A percentile compares a stretch with the other conserved stretches of the same genome.
Conservation (phyloP, 2,329 filamentous ascomycete genomes). For the Hirsutella rhossiliensis region DNA sequence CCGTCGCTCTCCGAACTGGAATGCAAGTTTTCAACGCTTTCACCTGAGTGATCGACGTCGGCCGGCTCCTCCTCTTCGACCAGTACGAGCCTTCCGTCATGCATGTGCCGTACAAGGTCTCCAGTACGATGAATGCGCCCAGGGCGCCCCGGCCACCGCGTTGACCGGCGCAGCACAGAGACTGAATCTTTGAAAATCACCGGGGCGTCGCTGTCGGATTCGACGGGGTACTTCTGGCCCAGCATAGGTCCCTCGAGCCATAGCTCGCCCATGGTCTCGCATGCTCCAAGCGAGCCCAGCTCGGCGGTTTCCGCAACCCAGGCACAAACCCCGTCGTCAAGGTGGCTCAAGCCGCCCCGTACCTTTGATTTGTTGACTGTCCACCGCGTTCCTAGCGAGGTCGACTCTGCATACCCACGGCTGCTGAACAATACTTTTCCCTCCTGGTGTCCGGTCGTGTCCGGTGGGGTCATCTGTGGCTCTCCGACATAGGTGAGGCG, state of each 20-base stretch:
- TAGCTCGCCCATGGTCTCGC: background rate
- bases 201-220: background rate
- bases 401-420: background rate
- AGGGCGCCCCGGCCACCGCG: no score
- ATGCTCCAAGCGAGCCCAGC: background rate
- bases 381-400: background rate
- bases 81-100: background rate
- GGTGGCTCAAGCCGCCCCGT: background rate
- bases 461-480: background rate
- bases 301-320: background rate
- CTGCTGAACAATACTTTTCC: background rate
- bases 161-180: background rate
- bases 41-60: background rate
- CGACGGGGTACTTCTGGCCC: background rate
- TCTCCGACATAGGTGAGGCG: background rate
- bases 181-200: background rate
- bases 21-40: background rate
- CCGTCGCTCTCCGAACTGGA: background rate
- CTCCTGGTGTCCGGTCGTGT: background rate
- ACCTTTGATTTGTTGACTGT: background rate
- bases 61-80: background rate
- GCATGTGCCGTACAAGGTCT: background rate
- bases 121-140: background rate
- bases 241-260: conserved; percentile 1
- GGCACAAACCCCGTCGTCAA: background rate